These are phyloP conservation scores for Linnemannia hyalina DNA, from an alignment of 192 early-diverging fungal genomes.

Conservation along the genomic window DNA sequence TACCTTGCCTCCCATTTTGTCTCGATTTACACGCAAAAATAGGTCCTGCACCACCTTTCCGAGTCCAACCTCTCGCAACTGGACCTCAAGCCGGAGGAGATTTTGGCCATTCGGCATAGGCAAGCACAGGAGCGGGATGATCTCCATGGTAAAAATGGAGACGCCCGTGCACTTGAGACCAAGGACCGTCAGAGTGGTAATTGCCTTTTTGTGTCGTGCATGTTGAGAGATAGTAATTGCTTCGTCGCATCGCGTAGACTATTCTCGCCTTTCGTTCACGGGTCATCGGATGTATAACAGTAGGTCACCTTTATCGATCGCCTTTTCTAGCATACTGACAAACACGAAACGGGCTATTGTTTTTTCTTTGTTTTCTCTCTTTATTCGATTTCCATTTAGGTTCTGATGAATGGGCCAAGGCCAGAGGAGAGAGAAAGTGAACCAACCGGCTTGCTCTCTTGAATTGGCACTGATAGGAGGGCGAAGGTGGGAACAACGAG, in stretches of 20 bases:
- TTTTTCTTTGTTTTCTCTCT: background rate
- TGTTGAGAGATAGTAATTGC: background rate
- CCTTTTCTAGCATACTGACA: background rate
- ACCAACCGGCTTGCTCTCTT: background rate
- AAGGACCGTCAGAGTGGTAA: constrained; percentile 44
- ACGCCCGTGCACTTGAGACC: constrained; percentile 19
- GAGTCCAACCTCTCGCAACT: constrained; percentile 31
- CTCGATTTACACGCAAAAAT: background rate
- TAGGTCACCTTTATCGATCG: background rate
- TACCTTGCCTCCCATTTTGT: background rate
- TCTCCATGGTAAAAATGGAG: constrained; percentile 17
- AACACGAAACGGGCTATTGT: background rate
- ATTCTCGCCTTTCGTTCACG: too few relatives aligned
- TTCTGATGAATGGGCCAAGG: constrained; percentile 43
- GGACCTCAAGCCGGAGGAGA: constrained; percentile 10
- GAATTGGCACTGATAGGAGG: background rate
- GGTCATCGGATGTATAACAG: background rate
- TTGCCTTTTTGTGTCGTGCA: background rate
- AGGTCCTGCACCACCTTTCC: constrained; percentile 35
- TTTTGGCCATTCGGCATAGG: constrained; percentile 12
- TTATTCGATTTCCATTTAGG: constrained; percentile 6
- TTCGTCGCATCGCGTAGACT: too few relatives aligned
- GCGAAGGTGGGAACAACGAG: background rate
- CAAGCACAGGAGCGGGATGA: constrained; percentile 28
- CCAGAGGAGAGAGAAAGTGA: constrained; percentile 36